Percentiles rank a stretch among this genome's conserved stretches.
phyloP scores from a whole-genome alignment of 1,139 yeast species.

The Scheffersomyces segobiensis region DNA sequence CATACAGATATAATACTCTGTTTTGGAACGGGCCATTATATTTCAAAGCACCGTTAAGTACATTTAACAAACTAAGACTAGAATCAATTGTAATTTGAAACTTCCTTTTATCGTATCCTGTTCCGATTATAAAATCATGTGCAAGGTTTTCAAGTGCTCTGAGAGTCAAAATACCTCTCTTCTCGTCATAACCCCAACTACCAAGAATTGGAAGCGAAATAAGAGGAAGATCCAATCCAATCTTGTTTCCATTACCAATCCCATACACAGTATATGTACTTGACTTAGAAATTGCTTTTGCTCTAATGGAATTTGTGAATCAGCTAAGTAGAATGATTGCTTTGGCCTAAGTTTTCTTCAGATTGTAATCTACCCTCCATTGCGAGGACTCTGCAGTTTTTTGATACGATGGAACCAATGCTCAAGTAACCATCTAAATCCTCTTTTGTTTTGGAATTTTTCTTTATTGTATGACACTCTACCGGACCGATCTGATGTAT shows the following conservation, averaged over 20 bases:
- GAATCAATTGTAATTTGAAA: constrained; percentile 14
- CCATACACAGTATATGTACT: constrained; percentile 30
- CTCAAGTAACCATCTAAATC: too few species aligned
- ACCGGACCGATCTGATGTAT: background rate
- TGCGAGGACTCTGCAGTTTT: too few species aligned
- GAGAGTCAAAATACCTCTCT: constrained; percentile 17
- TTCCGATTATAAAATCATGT: constrained; percentile 19
- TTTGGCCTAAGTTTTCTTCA: too few species aligned
- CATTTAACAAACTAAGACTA: constrained; percentile 11
- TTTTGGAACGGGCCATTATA: constrained; percentile 18
- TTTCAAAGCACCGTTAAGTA: constrained; percentile 10
- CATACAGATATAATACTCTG: constrained; percentile 17
- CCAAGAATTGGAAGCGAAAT: constrained; percentile 8
- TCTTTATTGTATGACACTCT: too few species aligned
- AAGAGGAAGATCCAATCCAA: constrained; percentile 23
- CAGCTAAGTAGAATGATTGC: constrained; percentile 25
- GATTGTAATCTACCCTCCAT: too few species aligned
- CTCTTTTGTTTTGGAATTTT: too few species aligned
- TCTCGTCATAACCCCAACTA: constrained; percentile 9
- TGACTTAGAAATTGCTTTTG: constrained; percentile 16
- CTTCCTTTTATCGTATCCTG: constrained; percentile 16
- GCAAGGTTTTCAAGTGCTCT: constrained; percentile 1
- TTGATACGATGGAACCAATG: too few species aligned
- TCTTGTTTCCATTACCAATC: constrained; percentile 30
- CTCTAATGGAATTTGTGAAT: constrained; percentile 20